A percentile compares a stretch with the other conserved stretches of the same genome.
These are phyloP conservation scores for Axilococcus clingmanii DNA, from an alignment of 139 green algal species.

Conservation along the genomic window DNA sequence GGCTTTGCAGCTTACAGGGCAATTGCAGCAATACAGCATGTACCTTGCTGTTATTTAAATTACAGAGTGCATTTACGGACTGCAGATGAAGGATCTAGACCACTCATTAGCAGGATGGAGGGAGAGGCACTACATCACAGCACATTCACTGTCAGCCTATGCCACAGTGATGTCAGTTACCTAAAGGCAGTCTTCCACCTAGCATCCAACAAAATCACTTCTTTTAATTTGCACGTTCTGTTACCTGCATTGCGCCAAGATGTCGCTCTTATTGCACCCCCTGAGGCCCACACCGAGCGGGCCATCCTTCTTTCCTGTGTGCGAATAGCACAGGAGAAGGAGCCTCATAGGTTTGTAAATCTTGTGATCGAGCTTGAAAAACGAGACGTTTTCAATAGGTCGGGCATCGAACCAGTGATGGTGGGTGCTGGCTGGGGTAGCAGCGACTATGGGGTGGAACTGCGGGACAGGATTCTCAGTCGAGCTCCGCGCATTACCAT, in stretches of 20 bases:
- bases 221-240: constrained; percentile 44
- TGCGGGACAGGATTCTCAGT: not conserved
- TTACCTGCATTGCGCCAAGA: constrained; percentile 58
- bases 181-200: constrained; percentile 14
- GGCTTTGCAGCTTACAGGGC: constrained; percentile 21
- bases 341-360: constrained; percentile 59
- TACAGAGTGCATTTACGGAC: constrained; percentile 41
- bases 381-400: constrained; percentile 20
- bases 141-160: constrained; percentile 39
- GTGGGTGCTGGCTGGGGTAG: constrained; percentile 11
- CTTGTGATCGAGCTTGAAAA: constrained; percentile 34
- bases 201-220: too few relatives aligned
- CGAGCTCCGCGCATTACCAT: constrained; percentile 10
- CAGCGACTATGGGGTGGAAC: not conserved
- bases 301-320: constrained; percentile 66
- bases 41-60: too few relatives aligned
- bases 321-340: constrained; percentile 68
- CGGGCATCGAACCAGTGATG: constrained; percentile 6
- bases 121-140: constrained; percentile 17
- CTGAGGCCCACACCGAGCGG: not conserved
- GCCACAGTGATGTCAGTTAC: constrained; percentile 39
- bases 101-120: constrained; percentile 22
- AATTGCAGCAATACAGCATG: not conserved
- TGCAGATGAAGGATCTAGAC: not conserved
- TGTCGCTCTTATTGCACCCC: constrained; percentile 27